Percentiles rank a stretch among this genome's conserved stretches.
phyloP scores from a whole-genome alignment of 2,329 filamentous ascomycete species.

The Aspergillus awamori region DNA sequence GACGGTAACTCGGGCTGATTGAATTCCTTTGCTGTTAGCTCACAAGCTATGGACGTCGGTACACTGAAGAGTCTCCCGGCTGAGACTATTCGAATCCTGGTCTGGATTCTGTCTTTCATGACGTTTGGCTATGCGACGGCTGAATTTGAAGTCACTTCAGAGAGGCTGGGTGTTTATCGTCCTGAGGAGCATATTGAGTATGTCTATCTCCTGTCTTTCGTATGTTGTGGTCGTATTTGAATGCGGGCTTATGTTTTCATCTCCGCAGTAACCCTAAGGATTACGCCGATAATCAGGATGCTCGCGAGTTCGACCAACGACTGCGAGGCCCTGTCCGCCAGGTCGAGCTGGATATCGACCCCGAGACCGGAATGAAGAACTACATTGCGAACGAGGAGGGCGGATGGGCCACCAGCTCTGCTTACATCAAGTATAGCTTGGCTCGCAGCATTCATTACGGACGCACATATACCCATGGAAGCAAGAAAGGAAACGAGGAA shows the following conservation, averaged over 20 bases:
- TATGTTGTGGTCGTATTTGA: not conserved
- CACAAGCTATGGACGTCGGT: conserved; percentile 78
- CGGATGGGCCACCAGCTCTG: conserved; percentile 85
- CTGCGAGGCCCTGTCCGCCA: conserved; percentile 77
- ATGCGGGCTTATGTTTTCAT: not conserved
- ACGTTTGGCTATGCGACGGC: conserved; percentile 83
- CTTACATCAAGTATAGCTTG: conserved; percentile 77
- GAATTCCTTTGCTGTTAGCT: conserved; percentile 41
- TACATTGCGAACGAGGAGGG: conserved; percentile 93
- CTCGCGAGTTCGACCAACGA: conserved; percentile 72
- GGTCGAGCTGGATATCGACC: conserved; percentile 72
- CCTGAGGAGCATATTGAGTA: conserved; percentile 65
- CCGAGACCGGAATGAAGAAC: conserved; percentile 93
- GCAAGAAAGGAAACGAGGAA: conserved; percentile 68
- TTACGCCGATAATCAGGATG: conserved; percentile 85
- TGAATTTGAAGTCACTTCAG: conserved; percentile 81
- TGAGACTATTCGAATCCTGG: conserved; percentile 75
- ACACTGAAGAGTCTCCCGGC: conserved; percentile 78
- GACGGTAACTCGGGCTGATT: not conserved
- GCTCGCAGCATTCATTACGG: conserved; percentile 76
- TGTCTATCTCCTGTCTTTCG: conserved; percentile 11
- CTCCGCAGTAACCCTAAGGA: conserved; percentile 74
- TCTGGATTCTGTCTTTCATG: conserved; percentile 81
- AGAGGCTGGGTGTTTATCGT: conserved; percentile 77
- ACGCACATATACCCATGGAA: conserved; percentile 70